A percentile compares a stretch with the other conserved stretches of the same genome.
phyloP scores from a whole-genome alignment of 2,329 filamentous ascomycete species.

The Diplodia corticola region DNA sequence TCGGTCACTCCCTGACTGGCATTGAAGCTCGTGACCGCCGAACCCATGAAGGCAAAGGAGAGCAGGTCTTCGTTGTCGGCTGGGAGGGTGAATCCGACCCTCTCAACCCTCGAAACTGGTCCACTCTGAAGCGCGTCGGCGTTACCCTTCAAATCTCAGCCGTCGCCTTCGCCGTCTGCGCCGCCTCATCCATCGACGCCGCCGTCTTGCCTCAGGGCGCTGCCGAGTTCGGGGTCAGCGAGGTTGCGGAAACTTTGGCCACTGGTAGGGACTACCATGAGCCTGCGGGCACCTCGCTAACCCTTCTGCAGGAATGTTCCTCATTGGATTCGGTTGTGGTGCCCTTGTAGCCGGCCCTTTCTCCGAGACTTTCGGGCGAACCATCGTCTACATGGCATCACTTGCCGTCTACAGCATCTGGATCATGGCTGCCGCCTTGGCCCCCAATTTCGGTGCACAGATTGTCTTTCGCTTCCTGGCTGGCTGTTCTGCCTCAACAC shows the following conservation, averaged over 20 bases:
- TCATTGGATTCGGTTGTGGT: constrained; percentile 48
- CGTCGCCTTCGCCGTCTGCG: constrained; percentile 52
- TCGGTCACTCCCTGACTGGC: constrained; percentile 39
- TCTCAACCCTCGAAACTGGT: constrained; percentile 43
- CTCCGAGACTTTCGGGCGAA: constrained; percentile 30
- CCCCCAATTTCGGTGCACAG: constrained; percentile 50
- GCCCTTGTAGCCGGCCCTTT: constrained; percentile 50
- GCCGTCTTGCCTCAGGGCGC: constrained; percentile 49
- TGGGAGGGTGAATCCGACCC: constrained; percentile 40
- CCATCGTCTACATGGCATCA: constrained; percentile 51
- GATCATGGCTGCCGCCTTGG: constrained; percentile 49
- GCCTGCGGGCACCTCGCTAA: neutral
- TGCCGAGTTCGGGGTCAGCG: constrained; percentile 50
- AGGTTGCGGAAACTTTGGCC: constrained; percentile 54
- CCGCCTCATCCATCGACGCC: constrained; percentile 55
- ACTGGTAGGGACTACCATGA: constrained; percentile 37
- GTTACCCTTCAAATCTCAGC: constrained; percentile 38
- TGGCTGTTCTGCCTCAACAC: constrained; percentile 50
- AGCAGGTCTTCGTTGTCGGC: constrained; percentile 42
- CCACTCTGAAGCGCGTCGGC: constrained; percentile 30
- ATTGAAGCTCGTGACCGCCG: constrained; percentile 38
- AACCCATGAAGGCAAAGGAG: constrained; percentile 39
- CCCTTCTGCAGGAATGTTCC: constrained; percentile 29
- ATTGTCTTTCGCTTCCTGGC: constrained; percentile 53
- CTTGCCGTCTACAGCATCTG: constrained; percentile 52